phyloP scores from a whole-genome alignment of 78 protist species.

The Dictyostelium firmibasis region DNA sequence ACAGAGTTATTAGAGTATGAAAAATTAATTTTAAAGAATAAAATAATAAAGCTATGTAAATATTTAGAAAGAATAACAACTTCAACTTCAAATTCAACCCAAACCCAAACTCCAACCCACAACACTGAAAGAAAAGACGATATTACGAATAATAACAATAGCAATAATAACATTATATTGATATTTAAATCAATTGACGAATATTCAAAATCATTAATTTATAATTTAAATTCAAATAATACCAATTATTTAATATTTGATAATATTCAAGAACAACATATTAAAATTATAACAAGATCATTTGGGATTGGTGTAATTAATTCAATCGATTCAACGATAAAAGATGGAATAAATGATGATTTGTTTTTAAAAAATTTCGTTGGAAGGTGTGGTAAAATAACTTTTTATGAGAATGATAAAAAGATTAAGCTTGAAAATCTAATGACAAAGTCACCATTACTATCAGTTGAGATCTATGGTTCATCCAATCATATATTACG shows the following conservation, averaged over 20 bases:
- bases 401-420: not conserved
- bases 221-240: not conserved
- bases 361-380: not conserved
- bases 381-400: not conserved
- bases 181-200: constrained; percentile 1
- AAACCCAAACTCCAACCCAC: not conserved
- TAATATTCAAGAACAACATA: not conserved
- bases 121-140: no score
- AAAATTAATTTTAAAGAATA: not conserved
- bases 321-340: not conserved
- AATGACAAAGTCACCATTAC: not conserved
- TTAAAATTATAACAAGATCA: not conserved
- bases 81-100: no score
- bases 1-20: not conserved
- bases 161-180: not conserved
- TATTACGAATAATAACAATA: not conserved
- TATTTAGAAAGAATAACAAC: not conserved
- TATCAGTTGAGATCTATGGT: not conserved
- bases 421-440: not conserved
- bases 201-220: constrained; percentile 15
- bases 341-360: not conserved
- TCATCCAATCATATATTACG: not conserved
- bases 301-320: not conserved
- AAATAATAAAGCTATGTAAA: not conserved
- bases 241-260: not conserved